Base-by-base conservation (phyloP, 2,329 filamentous ascomycete species). In the Fusarium circinatum region DNA sequence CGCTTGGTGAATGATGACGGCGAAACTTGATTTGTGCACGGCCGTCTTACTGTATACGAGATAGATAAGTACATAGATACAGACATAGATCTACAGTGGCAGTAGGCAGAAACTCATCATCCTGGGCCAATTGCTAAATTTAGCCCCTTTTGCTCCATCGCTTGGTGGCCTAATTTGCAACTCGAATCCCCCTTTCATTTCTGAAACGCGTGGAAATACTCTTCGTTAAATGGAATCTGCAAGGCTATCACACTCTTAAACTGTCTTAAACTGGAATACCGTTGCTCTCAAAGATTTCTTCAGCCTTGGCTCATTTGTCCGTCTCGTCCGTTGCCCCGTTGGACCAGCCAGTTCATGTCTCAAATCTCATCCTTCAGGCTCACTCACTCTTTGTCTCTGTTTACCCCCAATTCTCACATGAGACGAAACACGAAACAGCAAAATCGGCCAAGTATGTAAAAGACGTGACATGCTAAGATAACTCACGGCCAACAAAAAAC, bases 131-230 rank as follows among this genome's bases (percentile, higher is more conserved):
- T 74, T 73, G 68, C 76, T 78, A 78, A 78, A 78, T 76, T 78
- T 78, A 78, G 75, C 76, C 73, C 76, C 55, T 57, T 78, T 73
- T 60, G 49, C 63, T 71, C 62, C 72, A 64, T 72, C 65, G 62
- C 56, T 63, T 68, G 57, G 71, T 69, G 76, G 55, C 76, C 75
- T 78, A 76, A 78, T 76, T 77, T 78, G 65, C 74, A 75, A 74
- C 63, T 56, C 55, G 60, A 63, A 28, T 63, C 62, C 63, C 38
- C 60, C 41, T 66, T 66, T 65, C 65, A 47, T 68, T 39, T 62
- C 47, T 58, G 41, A 55, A 45, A 42, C 58, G 30, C 48, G 42
- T 52, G 24, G 32, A 42, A 41, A 60, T 68, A 30, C 38, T 63
- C 61, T 34, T 39, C 34, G 62, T 30, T 24, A 28, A 41, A 61